Base-by-base conservation (phyloP, 192 early-diverging fungal species). In the Phlyctochytrium planicorne region DNA sequence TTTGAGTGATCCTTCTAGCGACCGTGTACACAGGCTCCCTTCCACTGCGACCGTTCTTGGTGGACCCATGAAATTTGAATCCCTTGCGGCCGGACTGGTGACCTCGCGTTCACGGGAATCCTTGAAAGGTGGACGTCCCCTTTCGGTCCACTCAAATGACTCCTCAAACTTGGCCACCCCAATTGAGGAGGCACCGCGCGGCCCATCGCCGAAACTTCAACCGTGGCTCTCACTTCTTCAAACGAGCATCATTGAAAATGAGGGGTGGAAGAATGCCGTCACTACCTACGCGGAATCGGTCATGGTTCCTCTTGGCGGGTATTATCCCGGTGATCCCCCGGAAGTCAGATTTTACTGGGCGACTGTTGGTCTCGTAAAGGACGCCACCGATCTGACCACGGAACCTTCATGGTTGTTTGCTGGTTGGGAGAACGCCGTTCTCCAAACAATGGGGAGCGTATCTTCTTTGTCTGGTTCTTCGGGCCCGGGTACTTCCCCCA, bases 301-400 rank as follows among this genome's bases (percentile, higher is more conserved):
- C 10, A 14, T 47, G 20, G 6, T 20, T 6, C 6, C 40, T 47
- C 12, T 14, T 63, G 31, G 17, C 12, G 1, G 60, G 53, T 50
- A 23, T 29, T 10, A 24, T 29, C 12, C 40, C 20, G 30, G 12
- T 25, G 53, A 32, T 24, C 35, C 65, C 29, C 35, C 50, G 2
- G 32, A 62, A 29, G 50, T 63, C 6, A 17, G 50, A 17, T 69
- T 69, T 52, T 69, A 63, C 33, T 69, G 61, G 60, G 61, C 60
- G 4, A 50, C 62, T 52, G 59, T 33, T 16, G 34, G 47, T 25
- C 29, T 69, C 14, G 40, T 69, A 30, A 52, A 69, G 33, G 68
- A 69, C 29, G 40, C 68, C n/a, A 10, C 16, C n/a, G 61, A 33
- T 34, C 30, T 25, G 61, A n/a, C n/a, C 35, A n/a, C 34, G 30